Base-by-base conservation (phyloP, 169 alveolate species). In the Eimeria tenella region DNA sequence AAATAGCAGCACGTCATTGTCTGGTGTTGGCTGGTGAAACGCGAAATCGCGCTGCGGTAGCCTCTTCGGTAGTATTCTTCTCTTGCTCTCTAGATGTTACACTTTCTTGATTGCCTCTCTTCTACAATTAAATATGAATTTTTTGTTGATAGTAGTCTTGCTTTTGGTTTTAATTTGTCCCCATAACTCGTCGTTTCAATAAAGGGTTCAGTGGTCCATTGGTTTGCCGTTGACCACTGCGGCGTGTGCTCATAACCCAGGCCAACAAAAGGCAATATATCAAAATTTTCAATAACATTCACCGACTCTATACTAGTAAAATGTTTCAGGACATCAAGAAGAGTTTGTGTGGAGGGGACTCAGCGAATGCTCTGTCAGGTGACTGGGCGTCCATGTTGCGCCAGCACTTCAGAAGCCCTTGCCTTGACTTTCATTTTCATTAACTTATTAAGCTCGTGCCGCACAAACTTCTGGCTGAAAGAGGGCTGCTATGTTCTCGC, bases 271-370 rank as follows among this genome's bases (percentile, higher is more conserved):
- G 68, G 21, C 21, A 11, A 10, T 11, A 58, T 17, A 17, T 17
- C 19, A 3, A 17, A 58, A 1, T 17, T 58, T 58, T 58, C 68
- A 31, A 31, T 31, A 31, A 31, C 0, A 2, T 1, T 31, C 42
- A 31, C 19, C 2, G 68, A 58, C 5, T 58, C 19, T 58, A 58
- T 11, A 58, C 21, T 58, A 10, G 7, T 21, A 71, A 71, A 71
- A 75, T 75, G 86, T 15, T 75, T 9, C 86, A 75, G 49, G 49
- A 75, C 63, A 75, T 75, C 25, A 75, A 75, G 49, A n/a, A 62
- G 65, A 75, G 49, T 9, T 10, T 75, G 9, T 75, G 25, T 75
- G 86, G 86, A 52, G 86, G 60, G n/a, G 86, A 75, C 23, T 42
- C 86, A 11, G 7, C 86, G 15, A 65, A 49, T 1, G 63, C 86